phyloP scores from a whole-genome alignment of 2,329 filamentous ascomycete species.

The Colletotrichum limetticola region DNA sequence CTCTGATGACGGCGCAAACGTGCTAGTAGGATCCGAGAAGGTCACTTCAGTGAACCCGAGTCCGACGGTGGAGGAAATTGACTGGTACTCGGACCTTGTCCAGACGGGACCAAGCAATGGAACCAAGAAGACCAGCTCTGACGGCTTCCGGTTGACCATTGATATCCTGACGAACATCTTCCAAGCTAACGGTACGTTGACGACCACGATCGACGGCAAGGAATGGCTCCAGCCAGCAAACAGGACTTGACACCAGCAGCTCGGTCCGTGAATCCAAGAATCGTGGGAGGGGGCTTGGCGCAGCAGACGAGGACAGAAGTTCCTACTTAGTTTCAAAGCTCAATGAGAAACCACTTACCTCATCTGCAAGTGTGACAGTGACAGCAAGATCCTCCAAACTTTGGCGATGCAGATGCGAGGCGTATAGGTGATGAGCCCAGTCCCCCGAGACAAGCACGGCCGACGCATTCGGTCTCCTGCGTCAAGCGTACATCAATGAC shows the following conservation, averaged over 20 bases:
- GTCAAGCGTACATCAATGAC: neutral
- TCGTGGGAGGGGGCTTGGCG: neutral
- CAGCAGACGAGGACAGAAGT: neutral
- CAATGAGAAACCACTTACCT: neutral
- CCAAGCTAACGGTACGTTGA: slow-evolving; percentile 52
- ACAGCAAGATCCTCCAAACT: neutral
- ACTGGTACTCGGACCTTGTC: slow-evolving; percentile 52
- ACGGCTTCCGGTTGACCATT: slow-evolving; percentile 51
- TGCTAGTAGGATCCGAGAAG: slow-evolving; percentile 48
- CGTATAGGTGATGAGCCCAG: neutral
- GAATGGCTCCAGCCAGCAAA: slow-evolving; percentile 51
- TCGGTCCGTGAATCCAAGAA: neutral
- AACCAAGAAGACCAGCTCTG: slow-evolving; percentile 50
- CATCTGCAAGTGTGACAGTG: neutral
- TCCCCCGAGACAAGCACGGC: too few species aligned
- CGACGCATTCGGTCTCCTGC: neutral
- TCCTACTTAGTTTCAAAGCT: neutral
- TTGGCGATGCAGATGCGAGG: neutral
- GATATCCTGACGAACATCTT: slow-evolving; percentile 52
- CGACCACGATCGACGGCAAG: slow-evolving; percentile 48
- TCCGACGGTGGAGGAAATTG: slow-evolving; percentile 41
- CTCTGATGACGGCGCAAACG: slow-evolving; percentile 47
- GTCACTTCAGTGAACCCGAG: slow-evolving; percentile 41
- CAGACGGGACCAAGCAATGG: slow-evolving; percentile 43
- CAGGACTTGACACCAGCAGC: slow-evolving; percentile 38